Percentiles rank a stretch among this genome's conserved stretches.
phyloP scores from a whole-genome alignment of 2,329 filamentous ascomycete genomes.

The Ceratocystis smalleyi region DNA sequence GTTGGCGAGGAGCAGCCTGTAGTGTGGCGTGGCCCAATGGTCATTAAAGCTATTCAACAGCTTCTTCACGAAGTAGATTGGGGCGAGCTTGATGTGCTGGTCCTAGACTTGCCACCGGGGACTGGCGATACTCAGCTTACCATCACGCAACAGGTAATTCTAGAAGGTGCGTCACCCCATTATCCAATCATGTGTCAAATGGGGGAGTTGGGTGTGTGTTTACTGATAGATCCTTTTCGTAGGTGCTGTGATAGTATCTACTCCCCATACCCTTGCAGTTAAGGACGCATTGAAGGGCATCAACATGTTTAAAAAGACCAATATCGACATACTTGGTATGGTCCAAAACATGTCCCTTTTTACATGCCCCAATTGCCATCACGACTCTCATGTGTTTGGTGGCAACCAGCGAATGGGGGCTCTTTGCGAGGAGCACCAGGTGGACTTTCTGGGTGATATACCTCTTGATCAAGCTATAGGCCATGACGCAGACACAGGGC shows the following conservation, averaged over 20 bases:
- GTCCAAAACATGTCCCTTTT: conserved; percentile 88
- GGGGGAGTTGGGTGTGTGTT: not conserved
- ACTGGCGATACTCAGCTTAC: conserved; percentile 93
- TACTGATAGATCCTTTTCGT: not conserved
- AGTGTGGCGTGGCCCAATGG: conserved; percentile 92
- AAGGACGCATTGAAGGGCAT: conserved; percentile 86
- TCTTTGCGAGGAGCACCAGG: conserved; percentile 54
- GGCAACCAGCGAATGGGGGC: conserved; percentile 45
- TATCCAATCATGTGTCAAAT: not conserved
- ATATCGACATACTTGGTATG: conserved; percentile 68
- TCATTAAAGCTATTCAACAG: conserved; percentile 93
- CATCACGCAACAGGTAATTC: conserved; percentile 85
- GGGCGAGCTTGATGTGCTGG: conserved; percentile 73
- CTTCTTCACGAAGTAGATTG: conserved; percentile 90
- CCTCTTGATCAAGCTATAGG: conserved; percentile 77
- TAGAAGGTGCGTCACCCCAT: conserved; percentile 46
- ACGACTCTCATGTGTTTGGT: conserved; percentile 63
- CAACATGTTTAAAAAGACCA: conserved; percentile 78
- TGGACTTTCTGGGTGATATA: conserved; percentile 76
- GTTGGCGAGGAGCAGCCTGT: conserved; percentile 66
- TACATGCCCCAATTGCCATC: conserved; percentile 59
- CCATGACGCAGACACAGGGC: conserved; percentile 71
- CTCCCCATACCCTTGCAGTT: conserved; percentile 81
- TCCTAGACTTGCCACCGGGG: conserved; percentile 82
- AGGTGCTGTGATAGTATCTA: conserved; percentile 77